Base-by-base conservation (phyloP, 2,329 filamentous ascomycete genomes). In the Monosporascus sp. region DNA sequence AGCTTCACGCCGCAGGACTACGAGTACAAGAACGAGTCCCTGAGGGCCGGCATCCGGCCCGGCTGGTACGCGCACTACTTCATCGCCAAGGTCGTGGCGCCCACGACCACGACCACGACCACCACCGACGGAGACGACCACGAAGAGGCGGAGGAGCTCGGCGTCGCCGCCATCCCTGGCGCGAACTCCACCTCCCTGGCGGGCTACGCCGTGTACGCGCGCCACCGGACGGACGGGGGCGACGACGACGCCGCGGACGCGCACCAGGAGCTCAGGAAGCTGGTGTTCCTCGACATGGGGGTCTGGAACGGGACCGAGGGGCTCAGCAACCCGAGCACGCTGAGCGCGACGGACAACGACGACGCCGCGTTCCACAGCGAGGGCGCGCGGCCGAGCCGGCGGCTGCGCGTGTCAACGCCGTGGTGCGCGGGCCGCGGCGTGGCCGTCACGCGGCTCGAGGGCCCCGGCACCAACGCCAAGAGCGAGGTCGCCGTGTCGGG, bases 31-130 rank as follows among this genome's bases (percentile, higher is more conserved):
- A 64, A 64, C 52, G 68, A 70, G 64, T 58, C 59, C 15, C 56
- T 70, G 17, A 49, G 22, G 18, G 22, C 56, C 3, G 68, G 68
- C 2, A 68, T 70, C 53, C 53, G 68, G 5, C 59, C 67, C 2
- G 52, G 53, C 17, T 69, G 64, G 64, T 70, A 70, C 59, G 64
- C 59, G 36, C 68, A 70, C 54, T 70, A 70, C 56, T 70, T 70
- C 54, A 48, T 70, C 38, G 66, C 68, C 24, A 60, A 60, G 58
- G 60, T 63, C 14, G 61, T 57, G 9, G 56, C 47, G 25, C 18
- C 47, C n/a, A 5, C 20, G 2, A 11, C 58, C 5, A 56, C 49
- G 6, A 50, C 22, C 22, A n/a, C n/a, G n/a, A 25, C 24, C 24
- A 6, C 24, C 24, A 6, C 24, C 24, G 45, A 42, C 34, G 55